Evolutionary conservation across 2,329 filamentous ascomycete species (phyloP), one percentile per base, ranked within the genome.

Genomic region (Basipetospora chlamydospora): DNA sequence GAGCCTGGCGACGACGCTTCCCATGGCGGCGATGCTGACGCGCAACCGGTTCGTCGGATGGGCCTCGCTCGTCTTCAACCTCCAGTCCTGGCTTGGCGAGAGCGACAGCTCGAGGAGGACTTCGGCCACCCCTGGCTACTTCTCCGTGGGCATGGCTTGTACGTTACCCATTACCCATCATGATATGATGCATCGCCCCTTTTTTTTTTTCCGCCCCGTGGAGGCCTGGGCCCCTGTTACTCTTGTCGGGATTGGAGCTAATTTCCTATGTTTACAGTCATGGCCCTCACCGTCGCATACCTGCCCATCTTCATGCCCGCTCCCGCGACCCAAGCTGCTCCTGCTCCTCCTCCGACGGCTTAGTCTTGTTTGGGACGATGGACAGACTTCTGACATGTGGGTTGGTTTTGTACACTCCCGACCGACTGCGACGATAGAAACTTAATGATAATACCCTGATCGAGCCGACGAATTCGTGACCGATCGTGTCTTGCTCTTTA

Each of bases 1-100:
- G 58, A 84, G 67, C 20, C 51, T 78, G 38, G 64, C 70, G 20
- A 88, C 79, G 52, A 92, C 87, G 25, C 66, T 96, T 52, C 88
- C 88, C 41, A 95, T 95, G 88, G 86, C 84, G 40, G 87, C 87
- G 44, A 92, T 94, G 70, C 90, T 94, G 55, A 90, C 81, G 48
- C 73, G 86, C 47, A 94, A 93, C 63, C 81, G 83, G 70, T 90
- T 73, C 50, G 61, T 79, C 40, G 74, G 74, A 52, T 79, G 74
- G 71, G 74, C 75, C 9, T 71, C 81, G 28, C 74, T 87, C 23
- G 68, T 85, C 41, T 78, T 84, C 55, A 72, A 79, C 45, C 56
- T 85, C 38, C 78, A 87, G 62, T 76, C 64, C 54, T 88, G 80
- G 80, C 68, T 86, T 33, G 76, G 77, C 44, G 80, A 86, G 66